Base-by-base conservation (phyloP, 2,329 filamentous ascomycete species). In the Pseudogymnoascus sp. region DNA sequence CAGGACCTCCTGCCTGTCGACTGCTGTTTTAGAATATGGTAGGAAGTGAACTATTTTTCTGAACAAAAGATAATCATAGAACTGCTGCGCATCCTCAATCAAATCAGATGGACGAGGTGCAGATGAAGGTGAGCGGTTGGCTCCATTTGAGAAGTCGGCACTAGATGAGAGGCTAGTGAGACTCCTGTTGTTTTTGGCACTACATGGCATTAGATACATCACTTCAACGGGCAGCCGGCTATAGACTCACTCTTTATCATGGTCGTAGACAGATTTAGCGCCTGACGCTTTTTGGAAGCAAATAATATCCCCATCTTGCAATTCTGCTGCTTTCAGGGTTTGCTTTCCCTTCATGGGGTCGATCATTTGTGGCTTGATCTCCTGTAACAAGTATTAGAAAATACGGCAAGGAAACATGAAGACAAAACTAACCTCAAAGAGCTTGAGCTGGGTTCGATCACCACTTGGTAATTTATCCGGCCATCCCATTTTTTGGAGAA, bases 281-380 rank as follows among this genome's bases (percentile, higher is more conserved):
- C 84, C 82, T 1, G 73, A 77, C 26, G 82, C 78, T 65, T 85
- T 84, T 74, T 99, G 95, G 77, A 97, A 97, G 73, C 93, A 96
- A 64, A 99, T 86, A 69, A 99, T 96, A 72, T 99, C 95, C 60
- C 95, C 95, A 71, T 99, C 93, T 73, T 97, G 93, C 23, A 99
- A 89, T 74, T 99, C 96, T 1, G 95, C 95, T 65, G 90, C 87
- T 68, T 92, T 90, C 65, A 99, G 82, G 0, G 92, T 91, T 72
- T 91, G 86, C 77, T 96, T 97, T 0, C 88, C 84, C 77, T 97
- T 97, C 80, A 99, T 88, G 5, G 85, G 83, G 73, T 99, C 96
- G 68, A 99, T 96, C 93, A 97, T 97, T 65, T 86, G 90, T 61
- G 93, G 92, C 77, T 97, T 99, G 77, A 99, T 97, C 79, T 99